Conservation (phyloP, 768 basidiomycete genomes). For the Neoboletus subvelutipes region DNA sequence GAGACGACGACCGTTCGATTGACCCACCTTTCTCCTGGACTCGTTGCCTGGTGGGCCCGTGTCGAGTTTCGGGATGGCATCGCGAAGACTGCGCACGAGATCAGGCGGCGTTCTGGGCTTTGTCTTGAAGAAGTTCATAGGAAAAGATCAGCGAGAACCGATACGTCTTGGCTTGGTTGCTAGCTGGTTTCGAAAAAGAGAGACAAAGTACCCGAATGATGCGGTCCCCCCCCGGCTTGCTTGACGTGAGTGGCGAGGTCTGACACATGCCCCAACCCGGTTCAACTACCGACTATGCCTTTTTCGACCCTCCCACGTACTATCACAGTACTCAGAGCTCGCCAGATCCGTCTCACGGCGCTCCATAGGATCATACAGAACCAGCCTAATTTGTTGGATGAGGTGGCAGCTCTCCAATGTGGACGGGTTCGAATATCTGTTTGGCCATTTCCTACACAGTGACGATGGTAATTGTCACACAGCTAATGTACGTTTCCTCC, state of each 20-base stretch:
- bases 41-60: constrained; percentile 72
- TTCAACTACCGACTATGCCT: constrained; percentile 14
- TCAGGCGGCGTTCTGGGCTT: constrained; percentile 87
- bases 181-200: constrained; percentile 2
- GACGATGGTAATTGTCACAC: not conserved
- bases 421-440: not conserved
- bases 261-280: constrained; percentile 19
- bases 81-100: constrained; percentile 76
- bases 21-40: constrained; percentile 71
- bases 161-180: not conserved
- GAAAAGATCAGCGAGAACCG: constrained; percentile 1
- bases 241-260: constrained; percentile 2
- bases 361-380: not conserved
- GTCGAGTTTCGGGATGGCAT: constrained; percentile 78
- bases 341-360: constrained; percentile 6
- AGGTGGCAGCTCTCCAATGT: not conserved
- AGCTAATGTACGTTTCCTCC: not conserved
- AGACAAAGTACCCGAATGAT: not conserved
- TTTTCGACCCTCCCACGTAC: constrained; percentile 5
- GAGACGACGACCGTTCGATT: not conserved
- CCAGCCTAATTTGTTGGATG: not conserved
- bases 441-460: too few relatives aligned
- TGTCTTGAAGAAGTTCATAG: constrained; percentile 97
- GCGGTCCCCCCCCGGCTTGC: not conserved
- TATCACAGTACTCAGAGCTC: not conserved